Conservation (phyloP, 1,139 yeast species). For the Blastobotrys capitulatus region DNA sequence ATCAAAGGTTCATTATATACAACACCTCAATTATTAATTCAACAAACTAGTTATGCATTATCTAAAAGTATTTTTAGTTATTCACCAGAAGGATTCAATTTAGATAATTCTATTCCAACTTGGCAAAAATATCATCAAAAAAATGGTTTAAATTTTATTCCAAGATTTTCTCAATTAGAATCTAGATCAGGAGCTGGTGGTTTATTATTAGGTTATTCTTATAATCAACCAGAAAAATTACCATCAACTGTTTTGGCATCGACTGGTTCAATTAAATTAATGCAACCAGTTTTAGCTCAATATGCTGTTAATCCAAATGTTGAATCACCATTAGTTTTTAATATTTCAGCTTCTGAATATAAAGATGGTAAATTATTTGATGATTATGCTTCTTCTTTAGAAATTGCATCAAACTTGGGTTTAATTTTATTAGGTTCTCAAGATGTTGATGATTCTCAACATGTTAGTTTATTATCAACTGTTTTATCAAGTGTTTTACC, state of each 20-base stretch:
- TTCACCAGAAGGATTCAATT: constrained; percentile 54
- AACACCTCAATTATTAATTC: constrained; percentile 59
- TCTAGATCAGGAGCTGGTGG: constrained; percentile 83
- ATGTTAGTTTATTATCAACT: constrained; percentile 59
- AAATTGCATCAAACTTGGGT: constrained; percentile 58
- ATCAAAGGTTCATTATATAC: constrained; percentile 22
- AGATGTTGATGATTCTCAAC: constrained; percentile 44
- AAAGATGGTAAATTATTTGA: constrained; percentile 54
- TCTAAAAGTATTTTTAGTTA: constrained; percentile 66
- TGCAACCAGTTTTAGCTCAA: constrained; percentile 51
- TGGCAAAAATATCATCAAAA: constrained; percentile 50
- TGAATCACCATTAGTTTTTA: constrained; percentile 47
- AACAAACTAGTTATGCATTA: constrained; percentile 60
- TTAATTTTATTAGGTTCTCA: constrained; percentile 72
- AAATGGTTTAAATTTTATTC: constrained; percentile 53
- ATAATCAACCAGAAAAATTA: constrained; percentile 24
- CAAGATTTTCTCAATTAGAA: constrained; percentile 57
- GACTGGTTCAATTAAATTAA: constrained; percentile 59
- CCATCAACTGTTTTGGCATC: constrained; percentile 52
- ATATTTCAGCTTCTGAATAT: constrained; percentile 71
- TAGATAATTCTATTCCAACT: constrained; percentile 54
- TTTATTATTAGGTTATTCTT: constrained; percentile 68
- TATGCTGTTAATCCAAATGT: constrained; percentile 31
- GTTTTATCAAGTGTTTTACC: constrained; percentile 60
- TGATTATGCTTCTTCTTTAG: constrained; percentile 61